Evolutionary conservation across 2,329 filamentous ascomycete genomes (phyloP).

Genomic region (Paramyrothecium sp.): DNA sequence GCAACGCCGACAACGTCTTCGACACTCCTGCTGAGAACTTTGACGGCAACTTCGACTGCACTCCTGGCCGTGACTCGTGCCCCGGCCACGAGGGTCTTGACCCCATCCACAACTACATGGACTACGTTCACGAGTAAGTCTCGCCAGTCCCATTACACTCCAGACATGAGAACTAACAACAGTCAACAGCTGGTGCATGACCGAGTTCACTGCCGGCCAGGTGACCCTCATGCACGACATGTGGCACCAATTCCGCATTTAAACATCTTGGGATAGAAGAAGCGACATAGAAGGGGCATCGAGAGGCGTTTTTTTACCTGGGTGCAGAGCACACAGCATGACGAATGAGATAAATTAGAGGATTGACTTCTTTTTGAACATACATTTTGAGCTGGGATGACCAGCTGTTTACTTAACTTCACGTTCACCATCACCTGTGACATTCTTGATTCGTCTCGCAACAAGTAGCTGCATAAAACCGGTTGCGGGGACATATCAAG

Average conservation of each 20-base stretch:
- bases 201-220: neutral
- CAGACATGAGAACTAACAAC: neutral
- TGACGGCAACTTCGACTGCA: conserved; percentile 30
- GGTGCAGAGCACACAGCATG: too few relatives aligned
- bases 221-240: neutral
- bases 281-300: too few relatives aligned
- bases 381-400: too few relatives aligned
- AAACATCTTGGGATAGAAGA: neutral
- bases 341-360: too few relatives aligned
- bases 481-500: too few relatives aligned
- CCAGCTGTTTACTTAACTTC: too few relatives aligned
- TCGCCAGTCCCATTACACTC: neutral
- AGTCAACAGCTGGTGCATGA: neutral
- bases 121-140: conserved; percentile 38
- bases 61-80: conserved; percentile 30
- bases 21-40: conserved; percentile 37
- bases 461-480: too few relatives aligned
- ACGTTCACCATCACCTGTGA: too few relatives aligned
- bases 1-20: conserved; percentile 33
- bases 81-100: conserved; percentile 27
- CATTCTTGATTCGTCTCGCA: neutral
- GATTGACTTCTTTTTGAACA: too few relatives aligned
- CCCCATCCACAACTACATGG: conserved; percentile 36
- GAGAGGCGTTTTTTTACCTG: too few relatives aligned
- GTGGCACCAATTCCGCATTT: neutral